Evolutionary conservation across 2,329 filamentous ascomycete species (phyloP).

Genomic region (Ophiostoma himal-ulmi): DNA sequence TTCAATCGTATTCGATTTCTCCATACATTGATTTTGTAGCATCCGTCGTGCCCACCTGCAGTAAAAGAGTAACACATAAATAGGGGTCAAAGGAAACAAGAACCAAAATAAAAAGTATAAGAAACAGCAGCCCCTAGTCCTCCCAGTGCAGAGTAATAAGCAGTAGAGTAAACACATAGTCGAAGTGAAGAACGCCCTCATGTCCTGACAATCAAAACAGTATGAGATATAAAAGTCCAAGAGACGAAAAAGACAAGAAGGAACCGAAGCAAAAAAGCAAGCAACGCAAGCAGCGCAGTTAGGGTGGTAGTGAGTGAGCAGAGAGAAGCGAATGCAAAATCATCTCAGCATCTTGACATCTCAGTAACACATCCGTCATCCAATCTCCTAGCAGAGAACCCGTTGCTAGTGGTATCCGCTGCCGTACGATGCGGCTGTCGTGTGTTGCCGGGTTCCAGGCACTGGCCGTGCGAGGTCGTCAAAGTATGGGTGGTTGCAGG

Average conservation of each 20-base stretch:
- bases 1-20: not conserved
- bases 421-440: conserved; percentile 25
- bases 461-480: conserved; percentile 33
- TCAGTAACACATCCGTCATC: not conserved
- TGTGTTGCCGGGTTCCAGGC: conserved; percentile 16
- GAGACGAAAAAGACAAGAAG: not conserved
- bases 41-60: not conserved
- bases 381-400: conserved; percentile 11
- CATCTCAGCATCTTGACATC: not conserved
- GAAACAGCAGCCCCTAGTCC: conserved; percentile 12
- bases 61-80: not conserved
- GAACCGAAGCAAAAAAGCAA: not conserved
- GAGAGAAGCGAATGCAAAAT: not conserved
- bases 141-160: not conserved
- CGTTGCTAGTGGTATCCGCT: conserved; percentile 32
- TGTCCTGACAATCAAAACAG: conserved; percentile 15
- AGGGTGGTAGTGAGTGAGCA: not conserved
- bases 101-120: not conserved
- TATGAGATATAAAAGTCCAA: not conserved
- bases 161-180: not conserved
- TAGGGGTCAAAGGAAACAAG: not conserved
- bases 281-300: not conserved
- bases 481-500: conserved; percentile 79
- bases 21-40: not conserved
- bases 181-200: conserved; percentile 5